A percentile compares a stretch with the other conserved stretches of the same genome.
These are phyloP conservation scores for Xylaria sp. DNA, from an alignment of 2,329 filamentous ascomycete genomes.

Conservation along the genomic window DNA sequence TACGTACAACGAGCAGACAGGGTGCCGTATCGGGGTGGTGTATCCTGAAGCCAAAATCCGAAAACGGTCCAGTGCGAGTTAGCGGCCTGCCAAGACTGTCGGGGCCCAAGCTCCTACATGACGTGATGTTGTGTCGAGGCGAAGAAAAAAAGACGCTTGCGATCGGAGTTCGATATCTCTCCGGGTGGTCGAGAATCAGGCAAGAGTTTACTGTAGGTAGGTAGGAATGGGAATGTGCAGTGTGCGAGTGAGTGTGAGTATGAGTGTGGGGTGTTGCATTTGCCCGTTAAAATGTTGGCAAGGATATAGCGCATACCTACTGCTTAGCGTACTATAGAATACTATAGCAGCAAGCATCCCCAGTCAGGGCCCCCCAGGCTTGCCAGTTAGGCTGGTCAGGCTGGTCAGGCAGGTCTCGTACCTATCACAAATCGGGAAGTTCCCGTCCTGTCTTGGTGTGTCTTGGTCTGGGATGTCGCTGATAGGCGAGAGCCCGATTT, in stretches of 20 bases:
- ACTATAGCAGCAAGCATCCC: background rate
- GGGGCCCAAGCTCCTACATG: conserved; percentile 31
- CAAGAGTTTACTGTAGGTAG: too few species aligned
- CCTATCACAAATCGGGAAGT: conserved; percentile 25
- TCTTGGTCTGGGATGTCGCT: background rate
- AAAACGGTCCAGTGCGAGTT: conserved; percentile 2
- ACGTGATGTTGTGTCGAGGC: conserved; percentile 19
- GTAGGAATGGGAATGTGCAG: conserved; percentile 4
- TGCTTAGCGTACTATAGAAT: too few species aligned
- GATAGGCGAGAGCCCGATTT: conserved; percentile 20
- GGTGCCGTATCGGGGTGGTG: background rate
- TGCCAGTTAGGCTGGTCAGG: too few species aligned
- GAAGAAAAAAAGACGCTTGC: background rate
- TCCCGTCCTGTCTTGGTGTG: conserved; percentile 9
- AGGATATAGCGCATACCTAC: background rate
- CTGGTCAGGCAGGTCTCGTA: conserved; percentile 4
- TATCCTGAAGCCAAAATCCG: conserved; percentile 6
- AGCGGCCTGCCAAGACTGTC: conserved; percentile 24
- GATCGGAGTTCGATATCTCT: conserved; percentile 16
- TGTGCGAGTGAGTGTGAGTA: conserved; percentile 19
- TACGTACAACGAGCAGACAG: background rate
- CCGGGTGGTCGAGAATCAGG: background rate
- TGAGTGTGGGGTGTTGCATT: conserved; percentile 30
- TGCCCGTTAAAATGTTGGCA: background rate
- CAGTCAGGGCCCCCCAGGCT: too few species aligned